Base-by-base conservation (phyloP, 2,329 filamentous ascomycete genomes). In the Penicillium sp. region DNA sequence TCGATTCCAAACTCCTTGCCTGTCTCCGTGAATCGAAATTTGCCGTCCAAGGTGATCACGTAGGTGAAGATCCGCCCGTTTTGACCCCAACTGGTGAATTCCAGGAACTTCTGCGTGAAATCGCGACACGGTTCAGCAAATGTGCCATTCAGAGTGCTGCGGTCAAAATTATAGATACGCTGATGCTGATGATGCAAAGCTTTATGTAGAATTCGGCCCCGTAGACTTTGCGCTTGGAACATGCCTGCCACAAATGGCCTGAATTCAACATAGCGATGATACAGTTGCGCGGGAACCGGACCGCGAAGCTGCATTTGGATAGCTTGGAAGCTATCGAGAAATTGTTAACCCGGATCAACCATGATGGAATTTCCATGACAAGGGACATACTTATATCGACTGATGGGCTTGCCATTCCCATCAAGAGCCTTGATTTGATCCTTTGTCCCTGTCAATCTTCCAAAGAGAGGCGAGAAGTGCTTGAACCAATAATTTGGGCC, bases 1-100 rank as follows among this genome's bases (percentile, higher is more conserved):
- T 97, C 93, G 67, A 98, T 91, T 52, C 93, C 91, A 58, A 97
- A 97, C 68, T 97, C 93, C 67, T 95, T 95, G 29, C 93, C 93
- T 0, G 93, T 98, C 74, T 97, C 93, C 1, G 93, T 97, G 75
- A 97, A 97, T 46, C 92, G 88, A 70, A 96, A 84, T 52, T 93
- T 82, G 5, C 89, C 90, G 69, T 98, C 93, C 7, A 97, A 82
- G 0, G 91, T 96, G 22, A 98, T 79, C 26, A 97, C 88, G 66
- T 97, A 98, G 22, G 93, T 98, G 70, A 95, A 97, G 55, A 96
- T 86, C 13, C 92, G 86, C 1, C 90, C 89, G 19, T 91, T 93
- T 66, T 95, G 85, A 68, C 93, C 92, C 70, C 89, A 93, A 68
- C 96, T 91, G 0, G 87, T 89, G 67, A 97, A 86, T 57, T 92